Evolutionary conservation across 768 basidiomycete species (phyloP).

Genomic region (Amanita muscaria): DNA sequence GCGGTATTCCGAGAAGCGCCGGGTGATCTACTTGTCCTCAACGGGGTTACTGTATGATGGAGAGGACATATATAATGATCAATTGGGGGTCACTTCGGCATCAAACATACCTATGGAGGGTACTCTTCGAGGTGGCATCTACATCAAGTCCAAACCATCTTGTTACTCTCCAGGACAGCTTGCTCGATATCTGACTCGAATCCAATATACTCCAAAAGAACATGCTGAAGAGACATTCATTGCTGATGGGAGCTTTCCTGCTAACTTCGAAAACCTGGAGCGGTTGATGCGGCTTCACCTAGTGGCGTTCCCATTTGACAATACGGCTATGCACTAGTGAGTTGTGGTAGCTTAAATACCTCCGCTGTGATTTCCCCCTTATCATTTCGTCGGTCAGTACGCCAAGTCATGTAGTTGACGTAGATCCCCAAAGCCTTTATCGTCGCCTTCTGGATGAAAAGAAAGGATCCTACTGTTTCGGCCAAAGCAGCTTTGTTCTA

Average conservation of each 20-base stretch:
- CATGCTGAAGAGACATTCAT: conserved; percentile 13
- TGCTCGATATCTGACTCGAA: conserved; percentile 18
- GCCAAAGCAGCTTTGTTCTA: conserved; percentile 14
- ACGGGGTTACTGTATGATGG: too few species aligned
- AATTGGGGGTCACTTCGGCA: too few species aligned
- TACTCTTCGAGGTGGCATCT: conserved; percentile 13
- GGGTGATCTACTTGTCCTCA: too few species aligned
- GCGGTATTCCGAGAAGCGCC: too few species aligned
- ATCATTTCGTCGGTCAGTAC: background rate
- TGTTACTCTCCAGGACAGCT: conserved; percentile 16
- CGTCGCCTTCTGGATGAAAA: conserved; percentile 12
- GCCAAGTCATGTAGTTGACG: background rate
- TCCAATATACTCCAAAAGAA: conserved; percentile 14
- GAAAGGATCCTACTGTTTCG: conserved; percentile 18
- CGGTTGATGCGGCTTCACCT: conserved; percentile 20
- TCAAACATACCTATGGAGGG: conserved; percentile 9
- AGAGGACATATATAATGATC: too few species aligned
- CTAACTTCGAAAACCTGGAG: conserved; percentile 20
- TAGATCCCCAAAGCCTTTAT: conserved; percentile 11
- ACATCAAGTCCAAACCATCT: conserved; percentile 19
- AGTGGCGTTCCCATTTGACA: conserved; percentile 29
- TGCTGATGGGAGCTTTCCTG: conserved; percentile 14
- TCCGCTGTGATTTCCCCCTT: background rate
- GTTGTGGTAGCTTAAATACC: conserved; percentile 5
- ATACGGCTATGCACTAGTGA: conserved; percentile 31